A percentile compares a stretch with the other conserved stretches of the same genome.
Conservation (phyloP, 2,329 filamentous ascomycete species). For the Pestalotiopsis sp. region DNA sequence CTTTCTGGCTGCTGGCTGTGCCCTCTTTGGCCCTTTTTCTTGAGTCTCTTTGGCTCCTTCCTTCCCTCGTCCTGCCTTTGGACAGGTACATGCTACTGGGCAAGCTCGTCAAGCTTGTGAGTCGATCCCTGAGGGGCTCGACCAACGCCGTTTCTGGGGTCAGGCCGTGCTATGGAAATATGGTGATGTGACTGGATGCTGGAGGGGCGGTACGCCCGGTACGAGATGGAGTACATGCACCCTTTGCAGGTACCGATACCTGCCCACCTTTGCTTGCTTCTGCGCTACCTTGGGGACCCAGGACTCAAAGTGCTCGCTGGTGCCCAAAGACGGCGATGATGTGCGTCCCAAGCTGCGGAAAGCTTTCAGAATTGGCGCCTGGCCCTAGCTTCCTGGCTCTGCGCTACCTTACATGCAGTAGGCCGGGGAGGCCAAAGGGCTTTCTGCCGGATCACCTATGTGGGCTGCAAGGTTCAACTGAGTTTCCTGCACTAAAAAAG, state of each 20-base stretch:
- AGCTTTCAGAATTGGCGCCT: neutral
- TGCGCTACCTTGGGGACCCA: neutral
- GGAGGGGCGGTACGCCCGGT: neutral
- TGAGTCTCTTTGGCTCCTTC: neutral
- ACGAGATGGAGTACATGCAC: neutral
- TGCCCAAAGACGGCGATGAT: neutral
- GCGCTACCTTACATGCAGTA: neutral
- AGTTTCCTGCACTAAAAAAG: neutral
- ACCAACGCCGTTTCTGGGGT: neutral
- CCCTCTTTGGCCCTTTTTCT: neutral
- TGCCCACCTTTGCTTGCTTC: neutral
- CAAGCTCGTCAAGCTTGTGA: neutral
- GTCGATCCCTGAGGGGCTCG: neutral
- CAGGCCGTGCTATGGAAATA: neutral
- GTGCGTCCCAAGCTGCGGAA: neutral
- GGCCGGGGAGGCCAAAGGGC: neutral
- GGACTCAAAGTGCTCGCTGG: neutral
- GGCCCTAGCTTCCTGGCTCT: neutral
- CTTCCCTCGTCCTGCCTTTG: neutral
- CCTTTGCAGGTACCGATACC: neutral
- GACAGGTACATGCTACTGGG: neutral
- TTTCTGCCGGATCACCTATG: neutral
- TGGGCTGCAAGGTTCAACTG: neutral
- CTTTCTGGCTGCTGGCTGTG: neutral
- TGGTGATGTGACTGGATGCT: neutral